Conservation (phyloP, 192 early-diverging fungal species). For the Entomortierella beljakovae region DNA sequence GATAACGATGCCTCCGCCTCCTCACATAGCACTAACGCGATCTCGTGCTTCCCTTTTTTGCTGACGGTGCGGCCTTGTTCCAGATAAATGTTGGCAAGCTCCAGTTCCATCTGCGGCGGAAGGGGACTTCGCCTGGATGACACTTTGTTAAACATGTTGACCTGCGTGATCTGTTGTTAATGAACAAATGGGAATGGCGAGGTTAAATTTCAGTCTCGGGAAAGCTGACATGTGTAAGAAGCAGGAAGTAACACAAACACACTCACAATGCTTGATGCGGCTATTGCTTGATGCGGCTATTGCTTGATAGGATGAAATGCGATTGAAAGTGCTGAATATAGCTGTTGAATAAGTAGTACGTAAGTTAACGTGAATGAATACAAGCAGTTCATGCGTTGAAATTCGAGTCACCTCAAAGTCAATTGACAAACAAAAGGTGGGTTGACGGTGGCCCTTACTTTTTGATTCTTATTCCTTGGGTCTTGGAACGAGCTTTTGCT, state of each 20-base stretch:
- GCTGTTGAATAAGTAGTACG: constrained; percentile 7
- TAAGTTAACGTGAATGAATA: constrained; percentile 4
- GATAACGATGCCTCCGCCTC: constrained; percentile 35
- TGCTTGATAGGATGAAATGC: constrained; percentile 21
- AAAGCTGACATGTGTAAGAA: constrained; percentile 10
- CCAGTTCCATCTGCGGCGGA: constrained; percentile 28
- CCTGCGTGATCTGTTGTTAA: constrained; percentile 20
- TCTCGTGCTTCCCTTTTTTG: constrained; percentile 17
- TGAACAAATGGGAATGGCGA: constrained; percentile 12
- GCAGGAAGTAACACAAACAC: constrained; percentile 7
- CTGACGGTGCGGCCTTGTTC: constrained; percentile 15
- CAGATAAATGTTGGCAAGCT: constrained; percentile 26
- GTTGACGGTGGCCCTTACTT: too few species aligned
- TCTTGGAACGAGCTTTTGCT: too few species aligned
- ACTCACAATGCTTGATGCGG: constrained; percentile 21
- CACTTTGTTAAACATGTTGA: constrained; percentile 25
- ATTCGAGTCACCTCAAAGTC: too few species aligned
- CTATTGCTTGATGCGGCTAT: constrained; percentile 25
- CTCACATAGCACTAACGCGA: constrained; percentile 27
- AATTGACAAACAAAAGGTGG: too few species aligned
- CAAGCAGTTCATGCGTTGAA: constrained; percentile 15
- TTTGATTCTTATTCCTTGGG: too few species aligned
- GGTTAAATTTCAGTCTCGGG: constrained; percentile 6
- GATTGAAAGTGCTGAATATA: constrained; percentile 16
- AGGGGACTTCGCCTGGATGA: constrained; percentile 23